Evolutionary conservation across 2,329 filamentous ascomycete genomes (phyloP).

Genomic region (Cladosporium phlei): DNA sequence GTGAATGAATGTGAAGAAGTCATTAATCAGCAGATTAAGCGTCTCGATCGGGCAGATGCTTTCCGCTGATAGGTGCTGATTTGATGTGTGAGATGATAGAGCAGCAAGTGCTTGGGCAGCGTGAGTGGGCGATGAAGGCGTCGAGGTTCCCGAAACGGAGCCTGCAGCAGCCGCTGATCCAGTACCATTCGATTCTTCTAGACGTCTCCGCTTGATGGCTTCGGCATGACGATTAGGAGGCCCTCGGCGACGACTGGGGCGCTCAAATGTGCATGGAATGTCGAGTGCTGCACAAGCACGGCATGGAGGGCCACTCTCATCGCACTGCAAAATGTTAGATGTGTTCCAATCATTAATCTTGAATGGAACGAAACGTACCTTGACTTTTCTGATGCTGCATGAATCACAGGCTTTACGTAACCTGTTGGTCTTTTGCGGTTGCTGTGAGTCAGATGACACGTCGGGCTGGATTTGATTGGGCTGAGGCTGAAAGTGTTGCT

Average conservation of each 20-base stretch:
- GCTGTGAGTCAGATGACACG: slow-evolving; percentile 10
- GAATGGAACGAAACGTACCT: slow-evolving; percentile 24
- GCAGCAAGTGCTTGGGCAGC: slow-evolving; percentile 50
- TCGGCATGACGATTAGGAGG: slow-evolving; percentile 64
- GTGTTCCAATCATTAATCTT: too few species aligned
- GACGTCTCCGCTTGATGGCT: slow-evolving; percentile 58
- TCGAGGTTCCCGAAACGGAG: slow-evolving; percentile 40
- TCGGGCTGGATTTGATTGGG: slow-evolving; percentile 4
- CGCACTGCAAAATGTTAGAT: slow-evolving; percentile 47
- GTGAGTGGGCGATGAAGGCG: slow-evolving; percentile 49
- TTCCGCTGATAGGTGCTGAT: slow-evolving; percentile 53
- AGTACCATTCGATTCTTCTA: slow-evolving; percentile 36
- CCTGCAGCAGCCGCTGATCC: slow-evolving; percentile 21
- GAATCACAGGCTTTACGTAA: slow-evolving; percentile 39
- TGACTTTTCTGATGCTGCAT: slow-evolving; percentile 38
- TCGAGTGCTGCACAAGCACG: slow-evolving; percentile 60
- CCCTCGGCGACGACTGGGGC: slow-evolving; percentile 59
- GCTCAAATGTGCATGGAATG: slow-evolving; percentile 63
- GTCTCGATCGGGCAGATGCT: slow-evolving; percentile 66
- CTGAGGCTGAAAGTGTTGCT: slow-evolving; percentile 20
- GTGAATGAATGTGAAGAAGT: slow-evolving; percentile 80
- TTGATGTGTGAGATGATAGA: slow-evolving; percentile 42
- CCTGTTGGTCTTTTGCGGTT: slow-evolving; percentile 31
- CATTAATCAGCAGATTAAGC: slow-evolving; percentile 66
- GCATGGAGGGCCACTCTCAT: slow-evolving; percentile 62